Percentiles rank a stretch among this genome's conserved stretches.
phyloP scores from a whole-genome alignment of 805 yeast genomes.

The Kluyveromyces dobzhanskii region DNA sequence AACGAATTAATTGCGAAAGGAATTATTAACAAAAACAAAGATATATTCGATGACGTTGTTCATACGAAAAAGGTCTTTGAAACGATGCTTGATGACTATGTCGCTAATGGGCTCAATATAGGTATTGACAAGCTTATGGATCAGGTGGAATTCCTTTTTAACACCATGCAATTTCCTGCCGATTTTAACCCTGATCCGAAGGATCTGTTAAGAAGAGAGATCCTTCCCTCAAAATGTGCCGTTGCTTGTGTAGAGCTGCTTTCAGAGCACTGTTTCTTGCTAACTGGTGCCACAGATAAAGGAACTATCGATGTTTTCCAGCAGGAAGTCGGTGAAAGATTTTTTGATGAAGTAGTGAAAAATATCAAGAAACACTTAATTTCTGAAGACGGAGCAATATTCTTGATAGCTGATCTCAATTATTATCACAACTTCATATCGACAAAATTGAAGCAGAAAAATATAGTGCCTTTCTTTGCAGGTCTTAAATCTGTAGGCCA shows the following conservation, averaged over 20 bases:
- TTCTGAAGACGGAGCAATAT: conserved; percentile 75
- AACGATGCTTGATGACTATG: conserved; percentile 71
- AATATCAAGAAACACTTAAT: conserved; percentile 65
- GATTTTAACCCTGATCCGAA: conserved; percentile 49
- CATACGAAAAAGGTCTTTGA: conserved; percentile 79
- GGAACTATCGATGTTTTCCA: conserved; percentile 86
- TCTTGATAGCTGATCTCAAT: conserved; percentile 74
- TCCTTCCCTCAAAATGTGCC: conserved; percentile 60
- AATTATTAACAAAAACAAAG: conserved; percentile 61
- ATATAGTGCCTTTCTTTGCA: conserved; percentile 66
- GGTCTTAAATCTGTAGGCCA: conserved; percentile 82
- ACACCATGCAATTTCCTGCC: conserved; percentile 45
- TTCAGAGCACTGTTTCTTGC: conserved; percentile 59
- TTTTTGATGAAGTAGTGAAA: conserved; percentile 68
- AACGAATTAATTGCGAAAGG: conserved; percentile 56
- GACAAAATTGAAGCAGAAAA: conserved; percentile 47
- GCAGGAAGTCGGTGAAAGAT: conserved; percentile 86
- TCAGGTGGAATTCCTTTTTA: conserved; percentile 60
- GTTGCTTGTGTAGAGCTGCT: conserved; percentile 50
- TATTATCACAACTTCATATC: conserved; percentile 66
- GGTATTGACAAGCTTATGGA: conserved; percentile 84
- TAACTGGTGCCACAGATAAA: conserved; percentile 79
- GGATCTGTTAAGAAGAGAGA: conserved; percentile 13
- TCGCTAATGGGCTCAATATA: conserved; percentile 87
- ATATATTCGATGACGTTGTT: conserved; percentile 69